phyloP scores from a whole-genome alignment of 2,329 filamentous ascomycete species.

The Xylaria sp. region DNA sequence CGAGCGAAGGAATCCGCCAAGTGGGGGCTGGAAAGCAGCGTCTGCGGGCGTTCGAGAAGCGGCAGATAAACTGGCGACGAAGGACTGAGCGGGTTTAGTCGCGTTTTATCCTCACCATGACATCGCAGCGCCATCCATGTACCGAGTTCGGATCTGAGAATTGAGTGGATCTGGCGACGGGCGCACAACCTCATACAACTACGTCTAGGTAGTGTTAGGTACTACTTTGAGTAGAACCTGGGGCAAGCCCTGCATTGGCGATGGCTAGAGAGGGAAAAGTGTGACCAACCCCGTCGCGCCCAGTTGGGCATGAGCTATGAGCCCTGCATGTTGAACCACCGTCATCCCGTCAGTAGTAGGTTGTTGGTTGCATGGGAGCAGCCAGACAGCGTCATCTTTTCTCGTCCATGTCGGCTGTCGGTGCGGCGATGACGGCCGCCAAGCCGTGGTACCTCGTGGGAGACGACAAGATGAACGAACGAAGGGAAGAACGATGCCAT shows the following conservation, averaged over 20 bases:
- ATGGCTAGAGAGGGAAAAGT: not conserved
- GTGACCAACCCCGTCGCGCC: not conserved
- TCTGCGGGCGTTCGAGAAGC: no score
- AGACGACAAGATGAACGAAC: no score
- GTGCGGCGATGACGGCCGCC: not conserved
- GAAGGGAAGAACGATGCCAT: no score
- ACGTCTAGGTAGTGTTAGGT: no score
- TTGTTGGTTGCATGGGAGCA: not conserved
- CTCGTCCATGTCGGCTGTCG: not conserved
- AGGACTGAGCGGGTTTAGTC: no score
- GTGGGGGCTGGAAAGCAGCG: no score
- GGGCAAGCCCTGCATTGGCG: not conserved
- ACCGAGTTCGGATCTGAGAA: not conserved
- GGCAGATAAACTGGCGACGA: no score
- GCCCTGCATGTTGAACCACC: not conserved
- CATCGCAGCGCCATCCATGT: not conserved
- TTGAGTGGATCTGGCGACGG: not conserved
- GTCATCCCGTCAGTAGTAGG: no score
- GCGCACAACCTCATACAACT: not conserved
- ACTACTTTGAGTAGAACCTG: no score
- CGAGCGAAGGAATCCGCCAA: no score
- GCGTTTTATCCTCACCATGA: not conserved
- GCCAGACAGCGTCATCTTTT: not conserved
- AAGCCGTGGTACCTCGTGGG: no score
- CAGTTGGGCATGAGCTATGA: no score